These are phyloP conservation scores for Citrus reticulata DNA, from an alignment of 345 rosid species.

Conservation along the genomic window DNA sequence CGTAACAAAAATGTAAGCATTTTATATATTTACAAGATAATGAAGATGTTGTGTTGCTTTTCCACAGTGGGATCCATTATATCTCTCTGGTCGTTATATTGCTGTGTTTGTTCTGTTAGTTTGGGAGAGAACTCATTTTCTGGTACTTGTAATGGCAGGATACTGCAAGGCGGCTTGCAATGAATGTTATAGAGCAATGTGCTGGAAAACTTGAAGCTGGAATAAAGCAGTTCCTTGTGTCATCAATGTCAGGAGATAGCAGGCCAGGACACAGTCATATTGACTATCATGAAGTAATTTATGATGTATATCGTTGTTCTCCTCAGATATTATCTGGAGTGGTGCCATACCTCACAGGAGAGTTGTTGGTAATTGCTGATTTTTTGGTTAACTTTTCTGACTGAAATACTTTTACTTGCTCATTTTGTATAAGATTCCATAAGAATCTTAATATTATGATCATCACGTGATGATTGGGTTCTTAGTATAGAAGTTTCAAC, in stretches of 20 bases:
- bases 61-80: not conserved
- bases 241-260: conserved; percentile 86
- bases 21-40: conserved; percentile 12
- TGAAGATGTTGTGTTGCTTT: not conserved
- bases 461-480: conserved; percentile 6
- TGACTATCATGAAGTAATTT: conserved; percentile 89
- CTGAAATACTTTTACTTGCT: not conserved
- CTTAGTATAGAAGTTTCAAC: conserved; percentile 21
- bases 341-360: conserved; percentile 88
- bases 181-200: conserved; percentile 83
- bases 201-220: conserved; percentile 83
- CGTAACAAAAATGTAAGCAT: conserved; percentile 66
- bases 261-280: conserved; percentile 45
- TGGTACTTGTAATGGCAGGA: conserved; percentile 46
- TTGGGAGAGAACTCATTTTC: conserved; percentile 21
- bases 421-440: not conserved
- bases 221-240: conserved; percentile 80
- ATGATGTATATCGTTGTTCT: conserved; percentile 75
- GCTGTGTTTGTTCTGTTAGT: not conserved
- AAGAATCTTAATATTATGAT: not conserved
- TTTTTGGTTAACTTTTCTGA: conserved; percentile 6
- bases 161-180: conserved; percentile 81
- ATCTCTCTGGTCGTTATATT: not conserved
- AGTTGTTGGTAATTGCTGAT: conserved; percentile 69
- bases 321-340: conserved; percentile 85